These are phyloP conservation scores for Musa itinerans DNA, from an alignment of 176 grass and related monocot genomes.

Conservation along the genomic window DNA sequence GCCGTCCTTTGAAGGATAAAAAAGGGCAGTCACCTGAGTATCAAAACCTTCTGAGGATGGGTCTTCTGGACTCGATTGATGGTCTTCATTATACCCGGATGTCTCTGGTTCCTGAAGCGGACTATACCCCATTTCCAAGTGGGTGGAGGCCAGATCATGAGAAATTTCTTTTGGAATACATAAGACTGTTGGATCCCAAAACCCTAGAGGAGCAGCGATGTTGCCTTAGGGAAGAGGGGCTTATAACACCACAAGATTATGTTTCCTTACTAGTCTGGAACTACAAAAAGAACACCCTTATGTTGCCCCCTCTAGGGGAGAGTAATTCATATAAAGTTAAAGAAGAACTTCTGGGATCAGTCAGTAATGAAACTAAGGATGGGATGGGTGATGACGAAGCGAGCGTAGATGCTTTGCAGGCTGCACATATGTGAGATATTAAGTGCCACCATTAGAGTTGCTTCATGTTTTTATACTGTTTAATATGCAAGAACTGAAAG, in stretches of 20 bases:
- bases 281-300: constrained; percentile 85
- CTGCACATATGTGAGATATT: neutral
- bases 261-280: constrained; percentile 95
- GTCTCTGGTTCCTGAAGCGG: constrained; percentile 93
- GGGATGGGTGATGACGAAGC: constrained; percentile 12
- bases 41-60: constrained; percentile 92
- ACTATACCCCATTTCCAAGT: constrained; percentile 66
- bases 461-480: neutral
- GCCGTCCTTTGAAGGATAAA: constrained; percentile 92
- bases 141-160: constrained; percentile 81
- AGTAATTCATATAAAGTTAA: constrained; percentile 27
- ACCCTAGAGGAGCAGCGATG: constrained; percentile 54
- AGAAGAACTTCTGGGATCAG: constrained; percentile 39
- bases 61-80: constrained; percentile 78
- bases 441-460: neutral
- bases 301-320: constrained; percentile 39
- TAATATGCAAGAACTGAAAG: neutral
- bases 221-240: constrained; percentile 74
- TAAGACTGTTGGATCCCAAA: constrained; percentile 60
- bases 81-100: constrained; percentile 92
- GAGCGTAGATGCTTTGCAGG: constrained; percentile 16
- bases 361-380: constrained; percentile 33
- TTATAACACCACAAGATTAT: constrained; percentile 72
- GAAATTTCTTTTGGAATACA: constrained; percentile 76
- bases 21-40: constrained; percentile 91